phyloP scores from a whole-genome alignment of 495 filamentous ascomycete genomes.

The Penicillium robsamsonii region DNA sequence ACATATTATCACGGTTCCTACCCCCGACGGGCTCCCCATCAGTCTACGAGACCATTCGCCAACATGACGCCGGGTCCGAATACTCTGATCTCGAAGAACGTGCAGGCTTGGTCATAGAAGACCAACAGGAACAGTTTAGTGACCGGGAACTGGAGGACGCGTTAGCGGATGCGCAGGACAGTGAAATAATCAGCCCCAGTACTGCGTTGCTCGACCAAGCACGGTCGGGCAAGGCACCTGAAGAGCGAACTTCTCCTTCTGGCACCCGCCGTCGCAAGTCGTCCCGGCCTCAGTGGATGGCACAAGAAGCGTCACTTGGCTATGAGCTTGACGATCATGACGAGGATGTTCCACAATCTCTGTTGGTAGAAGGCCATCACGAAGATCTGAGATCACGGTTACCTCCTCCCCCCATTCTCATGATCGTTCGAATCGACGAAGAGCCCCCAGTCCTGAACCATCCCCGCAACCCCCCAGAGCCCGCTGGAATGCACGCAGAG shows the following conservation, averaged over 20 bases:
- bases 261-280: constrained; percentile 31
- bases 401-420: constrained; percentile 38
- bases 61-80: constrained; percentile 58
- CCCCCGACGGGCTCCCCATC: constrained; percentile 63
- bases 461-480: constrained; percentile 52
- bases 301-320: constrained; percentile 24
- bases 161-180: constrained; percentile 59
- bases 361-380: constrained; percentile 68
- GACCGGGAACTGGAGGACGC: constrained; percentile 70
- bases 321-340: constrained; percentile 70
- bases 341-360: constrained; percentile 87
- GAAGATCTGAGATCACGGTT: constrained; percentile 37
- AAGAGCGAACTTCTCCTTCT: constrained; percentile 16
- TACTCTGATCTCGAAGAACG: constrained; percentile 64
- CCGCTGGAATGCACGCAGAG: constrained; percentile 66
- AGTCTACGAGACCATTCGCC: constrained; percentile 68
- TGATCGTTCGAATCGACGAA: constrained; percentile 24
- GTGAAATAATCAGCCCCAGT: constrained; percentile 58
- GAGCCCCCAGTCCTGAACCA: constrained; percentile 38
- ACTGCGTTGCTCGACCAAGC: constrained; percentile 37
- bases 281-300: constrained; percentile 36
- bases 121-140: constrained; percentile 61
- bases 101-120: constrained; percentile 64
- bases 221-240: constrained; percentile 15
- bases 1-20: constrained; percentile 71